Conservation (phyloP, 495 filamentous ascomycete species). For the Usnea hakonensis region DNA sequence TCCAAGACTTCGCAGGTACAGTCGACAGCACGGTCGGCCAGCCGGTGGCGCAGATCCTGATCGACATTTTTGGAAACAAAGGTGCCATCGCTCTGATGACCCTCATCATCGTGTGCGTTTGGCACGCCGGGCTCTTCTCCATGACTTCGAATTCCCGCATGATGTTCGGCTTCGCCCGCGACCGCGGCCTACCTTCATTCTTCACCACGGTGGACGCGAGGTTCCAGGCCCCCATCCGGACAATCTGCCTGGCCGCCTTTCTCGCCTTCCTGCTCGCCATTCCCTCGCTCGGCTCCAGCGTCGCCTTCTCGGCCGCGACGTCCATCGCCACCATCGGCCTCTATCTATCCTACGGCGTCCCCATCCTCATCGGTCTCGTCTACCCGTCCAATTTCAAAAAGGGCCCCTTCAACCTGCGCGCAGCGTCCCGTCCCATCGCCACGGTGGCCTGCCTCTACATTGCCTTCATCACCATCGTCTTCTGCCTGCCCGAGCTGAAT, state of each 20-base stretch:
- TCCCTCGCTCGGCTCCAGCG: constrained; percentile 51
- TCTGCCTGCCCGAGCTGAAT: constrained; percentile 55
- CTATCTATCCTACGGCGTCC: constrained; percentile 57
- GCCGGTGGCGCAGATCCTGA: constrained; percentile 50
- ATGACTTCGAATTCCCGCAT: constrained; percentile 55
- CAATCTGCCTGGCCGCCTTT: constrained; percentile 49
- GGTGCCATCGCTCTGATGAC: constrained; percentile 50
- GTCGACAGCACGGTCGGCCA: constrained; percentile 38
- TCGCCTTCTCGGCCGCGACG: constrained; percentile 55
- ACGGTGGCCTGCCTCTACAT: constrained; percentile 37
- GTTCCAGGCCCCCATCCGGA: constrained; percentile 45
- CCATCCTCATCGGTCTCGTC: constrained; percentile 50
- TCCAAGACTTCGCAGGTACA: constrained; percentile 46
- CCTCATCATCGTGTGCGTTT: constrained; percentile 53
- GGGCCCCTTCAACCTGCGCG: constrained; percentile 52
- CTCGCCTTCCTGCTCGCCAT: constrained; percentile 52
- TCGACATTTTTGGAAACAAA: constrained; percentile 47
- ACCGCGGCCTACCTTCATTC: constrained; percentile 38
- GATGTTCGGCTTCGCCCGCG: constrained; percentile 55
- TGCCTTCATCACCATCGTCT: constrained; percentile 50
- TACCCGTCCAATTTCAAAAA: constrained; percentile 38
- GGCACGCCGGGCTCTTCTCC: constrained; percentile 53
- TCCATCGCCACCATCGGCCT: constrained; percentile 58
- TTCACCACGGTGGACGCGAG: constrained; percentile 40
- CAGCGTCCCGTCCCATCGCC: constrained; percentile 46